Percentiles rank a stretch among this genome's conserved stretches.
Conservation (phyloP, 108 stramenopile genomes). For the Conticribra guillardii region DNA sequence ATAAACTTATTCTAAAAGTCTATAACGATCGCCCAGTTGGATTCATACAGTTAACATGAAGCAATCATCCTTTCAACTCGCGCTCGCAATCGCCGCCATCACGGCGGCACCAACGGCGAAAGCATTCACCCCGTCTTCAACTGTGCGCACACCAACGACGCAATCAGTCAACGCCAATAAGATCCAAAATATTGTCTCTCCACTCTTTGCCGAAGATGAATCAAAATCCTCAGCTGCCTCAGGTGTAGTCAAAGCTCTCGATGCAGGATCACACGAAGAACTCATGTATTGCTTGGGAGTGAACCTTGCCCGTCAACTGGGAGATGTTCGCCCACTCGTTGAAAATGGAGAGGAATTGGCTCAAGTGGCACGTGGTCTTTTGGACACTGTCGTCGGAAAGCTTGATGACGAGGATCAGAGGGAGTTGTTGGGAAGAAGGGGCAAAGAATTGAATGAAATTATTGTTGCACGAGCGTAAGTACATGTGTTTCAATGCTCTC, state of each 20-base stretch:
- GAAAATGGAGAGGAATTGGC: slow-evolving; percentile 78
- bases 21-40: too few species aligned
- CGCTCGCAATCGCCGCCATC: background rate
- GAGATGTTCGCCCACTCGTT: slow-evolving; percentile 81
- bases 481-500: too few species aligned
- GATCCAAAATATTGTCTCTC: background rate
- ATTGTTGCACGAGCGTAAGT: slow-evolving; percentile 81
- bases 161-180: background rate
- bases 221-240: slow-evolving; percentile 8
- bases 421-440: slow-evolving; percentile 54
- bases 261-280: slow-evolving; percentile 77
- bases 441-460: slow-evolving; percentile 72
- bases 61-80: background rate
- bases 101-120: background rate
- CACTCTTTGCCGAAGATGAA: slow-evolving; percentile 28
- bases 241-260: slow-evolving; percentile 38
- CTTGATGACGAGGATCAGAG: slow-evolving; percentile 71
- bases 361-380: slow-evolving; percentile 78
- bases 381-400: slow-evolving; percentile 81
- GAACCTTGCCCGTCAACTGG: slow-evolving; percentile 67
- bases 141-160: background rate
- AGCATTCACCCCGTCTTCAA: background rate
- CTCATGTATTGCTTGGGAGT: slow-evolving; percentile 86
- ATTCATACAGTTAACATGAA: too few species aligned
- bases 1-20: background rate